phyloP scores from a whole-genome alignment of 495 filamentous ascomycete genomes.

The Podospora tetraspora region DNA sequence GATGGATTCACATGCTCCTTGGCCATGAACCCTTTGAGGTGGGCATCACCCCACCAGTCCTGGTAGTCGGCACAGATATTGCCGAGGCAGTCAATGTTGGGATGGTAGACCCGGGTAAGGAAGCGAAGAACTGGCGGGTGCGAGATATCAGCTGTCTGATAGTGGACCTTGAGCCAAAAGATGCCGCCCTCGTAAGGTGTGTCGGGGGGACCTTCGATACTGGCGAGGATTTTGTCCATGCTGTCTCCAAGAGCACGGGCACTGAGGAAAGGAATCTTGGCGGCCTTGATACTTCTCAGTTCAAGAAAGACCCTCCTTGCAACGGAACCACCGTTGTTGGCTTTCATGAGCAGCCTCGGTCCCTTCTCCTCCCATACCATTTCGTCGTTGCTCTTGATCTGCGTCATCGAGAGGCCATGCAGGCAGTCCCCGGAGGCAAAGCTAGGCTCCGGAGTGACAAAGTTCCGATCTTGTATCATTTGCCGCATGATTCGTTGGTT shows the following conservation, averaged over 20 bases:
- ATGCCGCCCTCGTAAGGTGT: slow-evolving; percentile 19
- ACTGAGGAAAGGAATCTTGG: slow-evolving; percentile 18
- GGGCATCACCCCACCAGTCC: slow-evolving; percentile 5
- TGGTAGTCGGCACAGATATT: slow-evolving; percentile 10
- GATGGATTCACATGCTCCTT: neutral
- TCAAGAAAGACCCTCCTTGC: slow-evolving; percentile 18
- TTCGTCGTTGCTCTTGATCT: neutral
- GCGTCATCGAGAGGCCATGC: neutral
- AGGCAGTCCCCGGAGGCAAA: neutral
- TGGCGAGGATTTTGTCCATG: slow-evolving; percentile 10
- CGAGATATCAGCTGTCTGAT: neutral
- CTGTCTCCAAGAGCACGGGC: slow-evolving; percentile 9
- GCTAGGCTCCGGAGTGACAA: neutral
- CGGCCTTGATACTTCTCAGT: slow-evolving; percentile 11
- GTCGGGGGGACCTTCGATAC: slow-evolving; percentile 20
- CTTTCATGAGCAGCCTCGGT: neutral
- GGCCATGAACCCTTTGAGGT: neutral
- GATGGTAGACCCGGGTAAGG: slow-evolving; percentile 11
- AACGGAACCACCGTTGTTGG: slow-evolving; percentile 8
- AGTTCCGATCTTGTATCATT: neutral
- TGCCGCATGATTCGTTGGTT: neutral
- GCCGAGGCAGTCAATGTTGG: slow-evolving; percentile 11
- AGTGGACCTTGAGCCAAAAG: slow-evolving; percentile 14
- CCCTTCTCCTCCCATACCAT: neutral
- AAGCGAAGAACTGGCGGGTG: slow-evolving; percentile 7